Conservation (phyloP, 176 grass and related monocot genomes). For the Leersia perrieri region DNA sequence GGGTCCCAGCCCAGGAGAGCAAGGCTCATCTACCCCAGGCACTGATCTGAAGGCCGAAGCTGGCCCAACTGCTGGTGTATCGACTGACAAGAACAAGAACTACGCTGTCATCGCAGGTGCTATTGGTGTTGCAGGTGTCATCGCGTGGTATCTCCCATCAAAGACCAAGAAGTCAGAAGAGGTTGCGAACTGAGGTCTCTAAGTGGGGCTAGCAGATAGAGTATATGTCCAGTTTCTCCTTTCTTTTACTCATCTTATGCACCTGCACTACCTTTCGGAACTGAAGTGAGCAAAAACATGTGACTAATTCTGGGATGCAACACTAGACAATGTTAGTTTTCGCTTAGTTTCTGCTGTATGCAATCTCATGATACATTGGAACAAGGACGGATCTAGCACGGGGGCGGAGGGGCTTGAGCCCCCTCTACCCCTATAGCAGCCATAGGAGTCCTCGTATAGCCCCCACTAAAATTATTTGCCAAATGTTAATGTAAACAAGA, state of each 20-base stretch:
- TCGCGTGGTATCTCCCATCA: constrained; percentile 75
- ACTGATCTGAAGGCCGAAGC: constrained; percentile 29
- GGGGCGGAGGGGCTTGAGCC: too few species aligned
- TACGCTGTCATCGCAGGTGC: constrained; percentile 58
- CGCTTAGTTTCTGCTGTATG: not conserved
- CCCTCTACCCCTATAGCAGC: too few species aligned
- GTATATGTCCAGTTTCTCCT: not conserved
- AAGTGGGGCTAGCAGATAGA: not conserved
- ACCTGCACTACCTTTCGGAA: not conserved
- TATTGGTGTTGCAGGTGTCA: constrained; percentile 44
- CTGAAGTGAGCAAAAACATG: not conserved
- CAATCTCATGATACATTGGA: not conserved
- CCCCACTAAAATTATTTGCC: too few species aligned
- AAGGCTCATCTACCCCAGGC: constrained; percentile 18
- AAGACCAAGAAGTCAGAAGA: constrained; percentile 71
- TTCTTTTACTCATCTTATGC: not conserved
- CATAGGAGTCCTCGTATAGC: too few species aligned
- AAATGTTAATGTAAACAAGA: too few species aligned
- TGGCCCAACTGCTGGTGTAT: constrained; percentile 30
- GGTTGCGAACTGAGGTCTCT: constrained; percentile 28
- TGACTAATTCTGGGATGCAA: not conserved
- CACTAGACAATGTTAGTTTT: not conserved
- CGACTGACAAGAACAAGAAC: constrained; percentile 66
- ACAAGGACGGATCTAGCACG: too few species aligned
- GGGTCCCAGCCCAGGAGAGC: constrained; percentile 54